Base-by-base conservation (phyloP, 495 filamentous ascomycete species). In the Penicillium longicatenatum region DNA sequence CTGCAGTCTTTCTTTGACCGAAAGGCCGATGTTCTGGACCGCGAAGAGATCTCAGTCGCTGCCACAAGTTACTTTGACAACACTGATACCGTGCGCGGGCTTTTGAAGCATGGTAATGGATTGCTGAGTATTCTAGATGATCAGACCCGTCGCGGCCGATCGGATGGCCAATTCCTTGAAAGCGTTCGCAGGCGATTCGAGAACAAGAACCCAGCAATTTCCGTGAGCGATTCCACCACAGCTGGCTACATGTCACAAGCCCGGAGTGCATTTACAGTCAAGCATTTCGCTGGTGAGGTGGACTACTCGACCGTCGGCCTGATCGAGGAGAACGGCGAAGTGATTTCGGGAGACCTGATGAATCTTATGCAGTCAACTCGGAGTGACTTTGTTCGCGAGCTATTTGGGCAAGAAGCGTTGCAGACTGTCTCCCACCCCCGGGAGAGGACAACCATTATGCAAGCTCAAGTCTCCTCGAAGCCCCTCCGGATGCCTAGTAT, bases 21-120 rank as follows among this genome's bases (percentile, higher is more conserved):
- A 52, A 94, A 91, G 68, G 91, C 91, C 0, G 93, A 97, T 59
- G 82, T 94, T 70, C 76, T 98, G 49, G 93, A 98, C 64, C 89
- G 86, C 19, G 94, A 98, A 74, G 94, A 97, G 66, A 89, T 98
- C 8, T 82, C 76, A 14, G 91, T 98, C 7, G 83, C 93, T 4
- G 87, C 92, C 1, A 96, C 93, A 1, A 94, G 90, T 75, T 98
- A 97, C 68, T 98, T 96, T 54, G 94, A 98, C 73, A 98, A 98
- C 73, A 89, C 89, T 0, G 94, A 98, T 68, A 91, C 92, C 26
- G 92, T 96, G 24, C 90, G 88, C 56, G 93, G 90, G 0, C 74
- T 98, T 31, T 74, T 98, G 58, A 98, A 98, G 73, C 82, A 90
- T 39, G 89, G 91, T 33, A 98, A 98, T 69, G 94, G 94, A 5